Percentiles rank a stretch among this genome's conserved stretches.
phyloP scores from a whole-genome alignment of 768 basidiomycete species.

The Lactarius pseudohatsudake region DNA sequence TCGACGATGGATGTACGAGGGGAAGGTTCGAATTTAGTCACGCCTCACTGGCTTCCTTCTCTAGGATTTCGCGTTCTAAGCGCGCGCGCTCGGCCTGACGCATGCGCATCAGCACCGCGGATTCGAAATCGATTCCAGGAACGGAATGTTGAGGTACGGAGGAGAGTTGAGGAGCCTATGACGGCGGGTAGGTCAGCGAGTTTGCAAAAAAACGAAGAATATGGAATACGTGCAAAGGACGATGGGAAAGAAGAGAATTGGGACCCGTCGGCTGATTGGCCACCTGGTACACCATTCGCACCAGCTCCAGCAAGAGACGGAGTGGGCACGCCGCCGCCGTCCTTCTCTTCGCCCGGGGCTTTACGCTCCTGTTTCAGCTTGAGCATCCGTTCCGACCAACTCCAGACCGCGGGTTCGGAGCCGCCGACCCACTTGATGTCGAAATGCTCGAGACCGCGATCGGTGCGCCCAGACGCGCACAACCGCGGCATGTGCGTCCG shows the following conservation, averaged over 20 bases:
- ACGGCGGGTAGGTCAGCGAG: background rate
- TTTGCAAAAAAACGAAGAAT: too few species aligned
- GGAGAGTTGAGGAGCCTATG: constrained; percentile 29
- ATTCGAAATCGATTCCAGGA: constrained; percentile 68
- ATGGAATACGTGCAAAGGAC: constrained; percentile 16
- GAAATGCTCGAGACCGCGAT: constrained; percentile 56
- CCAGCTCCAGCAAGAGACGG: constrained; percentile 1
- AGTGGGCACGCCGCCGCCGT: constrained; percentile 2
- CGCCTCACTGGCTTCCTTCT: constrained; percentile 56
- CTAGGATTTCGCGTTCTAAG: constrained; percentile 73
- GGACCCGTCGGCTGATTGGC: background rate
- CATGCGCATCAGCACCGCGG: constrained; percentile 74
- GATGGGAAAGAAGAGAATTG: constrained; percentile 22
- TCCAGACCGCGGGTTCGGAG: constrained; percentile 69
- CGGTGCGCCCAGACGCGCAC: constrained; percentile 53
- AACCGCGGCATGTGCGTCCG: constrained; percentile 79
- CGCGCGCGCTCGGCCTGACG: constrained; percentile 78
- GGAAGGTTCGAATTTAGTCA: background rate
- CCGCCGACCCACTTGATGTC: constrained; percentile 75
- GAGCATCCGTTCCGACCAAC: constrained; percentile 72
- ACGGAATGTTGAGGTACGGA: constrained; percentile 31
- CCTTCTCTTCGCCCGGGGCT: constrained; percentile 6
- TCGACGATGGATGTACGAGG: background rate
- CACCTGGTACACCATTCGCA: background rate
- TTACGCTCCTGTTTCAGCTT: constrained; percentile 44